Percentiles rank a stretch among this genome's conserved stretches.
Conservation (phyloP, 345 rosid genomes). For the Eutrema heterophyllum region DNA sequence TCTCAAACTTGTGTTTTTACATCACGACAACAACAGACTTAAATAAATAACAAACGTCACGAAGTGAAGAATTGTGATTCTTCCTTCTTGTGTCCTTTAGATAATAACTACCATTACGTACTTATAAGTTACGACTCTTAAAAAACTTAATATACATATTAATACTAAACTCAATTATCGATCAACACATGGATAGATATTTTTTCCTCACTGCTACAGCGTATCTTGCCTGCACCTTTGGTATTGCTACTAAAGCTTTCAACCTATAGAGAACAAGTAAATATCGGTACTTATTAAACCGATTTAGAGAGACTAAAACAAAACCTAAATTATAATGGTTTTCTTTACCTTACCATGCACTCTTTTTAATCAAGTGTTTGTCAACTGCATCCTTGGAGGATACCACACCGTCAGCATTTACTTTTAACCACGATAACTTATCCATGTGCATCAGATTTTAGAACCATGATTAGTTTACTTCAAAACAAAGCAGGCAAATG, state of each 20-base stretch:
- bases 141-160: too few species aligned
- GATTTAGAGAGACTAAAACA: not conserved
- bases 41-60: too few species aligned
- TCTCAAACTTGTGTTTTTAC: too few species aligned
- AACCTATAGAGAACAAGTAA: not conserved
- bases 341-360: constrained; percentile 27
- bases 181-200: constrained; percentile 93
- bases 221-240: constrained; percentile 90
- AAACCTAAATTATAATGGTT: not conserved
- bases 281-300: too few species aligned
- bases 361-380: constrained; percentile 56
- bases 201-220: constrained; percentile 79
- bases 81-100: too few species aligned
- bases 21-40: too few species aligned
- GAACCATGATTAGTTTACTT: not conserved
- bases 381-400: constrained; percentile 59
- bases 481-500: not conserved
- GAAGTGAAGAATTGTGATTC: too few species aligned
- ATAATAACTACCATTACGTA: too few species aligned
- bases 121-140: too few species aligned
- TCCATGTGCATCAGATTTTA: constrained; percentile 43
- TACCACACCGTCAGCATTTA: constrained; percentile 66
- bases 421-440: constrained; percentile 62
- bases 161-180: too few species aligned
- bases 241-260: constrained; percentile 62